Base-by-base conservation (phyloP, 805 yeast species). In the Ogataea pilisensis region DNA sequence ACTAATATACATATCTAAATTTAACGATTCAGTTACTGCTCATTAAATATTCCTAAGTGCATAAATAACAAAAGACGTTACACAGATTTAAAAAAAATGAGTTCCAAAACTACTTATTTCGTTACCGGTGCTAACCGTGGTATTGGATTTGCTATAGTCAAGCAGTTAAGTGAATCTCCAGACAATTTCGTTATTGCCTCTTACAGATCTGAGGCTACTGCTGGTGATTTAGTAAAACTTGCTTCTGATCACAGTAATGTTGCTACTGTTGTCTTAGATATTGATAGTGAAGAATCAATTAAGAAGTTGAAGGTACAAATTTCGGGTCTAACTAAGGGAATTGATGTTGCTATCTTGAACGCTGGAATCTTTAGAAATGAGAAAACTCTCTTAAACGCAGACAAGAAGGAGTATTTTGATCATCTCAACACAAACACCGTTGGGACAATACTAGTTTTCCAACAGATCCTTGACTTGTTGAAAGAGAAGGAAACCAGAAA, bases 111-210 rank as follows among this genome's bases (percentile, higher is more conserved):
- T 17, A 38, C 43, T 27, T 65, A 65, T 48, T 50, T 70, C 4
- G 47, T 70, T n/a, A 61, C 71, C 2, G 75, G 76, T 12, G 69
- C 69, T 17, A 65, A 69, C 18, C 57, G 69, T 41, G 75, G 75
- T 4, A 63, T 70, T 37, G 75, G 75, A 5, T 55, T 57, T 14
- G 57, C 54, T 1, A 47, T 69, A 7, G 61, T 54, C 3, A 54
- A 59, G 31, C 50, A 51, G 30, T 45, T 67, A 18, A 48, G 58
- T 25, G 38, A 42, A 6, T 41, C 49, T 6, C 35, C 55, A 24
- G 34, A 46, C 11, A 54, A 49, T 37, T 17, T 32, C 6, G 59
- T 64, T 13, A 44, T 61, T 31, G 61, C 59, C 1, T 16, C 45
- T 13, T 31, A 35, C 11, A 37, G 43, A 29, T 30, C 40, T 28